These are phyloP conservation scores for Kalmusia sp. DNA, from an alignment of 2,329 filamentous ascomycete genomes.

Conservation along the genomic window DNA sequence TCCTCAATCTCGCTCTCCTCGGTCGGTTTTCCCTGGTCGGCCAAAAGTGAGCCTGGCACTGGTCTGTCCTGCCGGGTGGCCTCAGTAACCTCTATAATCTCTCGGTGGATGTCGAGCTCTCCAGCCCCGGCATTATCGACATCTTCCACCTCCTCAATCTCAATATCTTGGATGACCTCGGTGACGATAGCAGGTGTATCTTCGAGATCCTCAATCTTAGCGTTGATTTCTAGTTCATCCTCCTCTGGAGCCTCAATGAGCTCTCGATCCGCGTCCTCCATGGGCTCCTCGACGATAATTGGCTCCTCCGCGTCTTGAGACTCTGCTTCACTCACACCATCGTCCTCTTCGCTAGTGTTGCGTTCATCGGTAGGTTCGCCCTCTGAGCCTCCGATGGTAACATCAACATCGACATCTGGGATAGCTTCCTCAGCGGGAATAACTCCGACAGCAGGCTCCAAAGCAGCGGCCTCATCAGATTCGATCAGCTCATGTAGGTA, in stretches of 20 bases:
- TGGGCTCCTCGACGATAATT: background rate
- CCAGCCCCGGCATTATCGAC: background rate
- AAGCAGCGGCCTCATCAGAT: background rate
- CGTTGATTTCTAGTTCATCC: background rate
- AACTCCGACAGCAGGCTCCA: no score
- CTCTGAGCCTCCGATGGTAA: background rate
- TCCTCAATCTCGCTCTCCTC: no score
- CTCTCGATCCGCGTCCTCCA: no score
- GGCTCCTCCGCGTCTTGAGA: background rate
- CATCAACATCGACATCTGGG: background rate
- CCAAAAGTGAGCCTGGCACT: no score
- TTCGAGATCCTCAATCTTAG: background rate
- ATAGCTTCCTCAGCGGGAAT: background rate
- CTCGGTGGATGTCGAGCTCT: background rate
- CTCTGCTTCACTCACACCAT: background rate
- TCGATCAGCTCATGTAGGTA: constrained; percentile 19
- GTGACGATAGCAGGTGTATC: background rate
- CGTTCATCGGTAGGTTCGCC: background rate
- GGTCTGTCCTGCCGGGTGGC: background rate
- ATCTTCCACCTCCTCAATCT: background rate
- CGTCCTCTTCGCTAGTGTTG: background rate
- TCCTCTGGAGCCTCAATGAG: no score
- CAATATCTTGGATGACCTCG: background rate
- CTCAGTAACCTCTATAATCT: background rate
- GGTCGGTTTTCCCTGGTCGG: background rate